A percentile compares a stretch with the other conserved stretches of the same genome.
Evolutionary conservation across 805 yeast genomes (phyloP).

Genomic region (Ogataea populi-albae): DNA sequence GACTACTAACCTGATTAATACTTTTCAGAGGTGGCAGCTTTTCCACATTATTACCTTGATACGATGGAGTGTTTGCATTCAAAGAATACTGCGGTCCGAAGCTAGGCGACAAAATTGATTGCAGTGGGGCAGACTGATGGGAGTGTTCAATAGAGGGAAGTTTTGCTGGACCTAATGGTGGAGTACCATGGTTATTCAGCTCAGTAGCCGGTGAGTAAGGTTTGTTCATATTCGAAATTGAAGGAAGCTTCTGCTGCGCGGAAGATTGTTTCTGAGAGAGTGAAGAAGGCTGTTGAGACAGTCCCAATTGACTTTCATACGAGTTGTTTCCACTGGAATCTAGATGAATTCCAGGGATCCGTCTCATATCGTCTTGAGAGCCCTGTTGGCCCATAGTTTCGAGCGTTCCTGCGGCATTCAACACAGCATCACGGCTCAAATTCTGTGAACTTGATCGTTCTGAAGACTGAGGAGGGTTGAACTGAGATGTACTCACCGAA

Average conservation of each 20-base stretch:
- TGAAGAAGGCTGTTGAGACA: slow-evolving; percentile 11
- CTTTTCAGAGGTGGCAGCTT: slow-evolving; percentile 25
- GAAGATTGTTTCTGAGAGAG: slow-evolving; percentile 12
- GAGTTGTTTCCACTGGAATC: slow-evolving; percentile 19
- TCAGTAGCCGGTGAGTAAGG: slow-evolving; percentile 34
- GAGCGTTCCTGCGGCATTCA: slow-evolving; percentile 40
- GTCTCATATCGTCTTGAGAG: slow-evolving; percentile 23
- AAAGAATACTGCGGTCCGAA: slow-evolving; percentile 33
- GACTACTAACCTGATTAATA: slow-evolving; percentile 5
- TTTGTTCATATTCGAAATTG: slow-evolving; percentile 23
- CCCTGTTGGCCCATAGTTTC: slow-evolving; percentile 37
- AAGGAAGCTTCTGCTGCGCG: slow-evolving; percentile 24
- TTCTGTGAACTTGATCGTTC: slow-evolving; percentile 31
- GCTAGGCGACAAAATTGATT: slow-evolving; percentile 28
- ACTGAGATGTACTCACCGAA: slow-evolving; percentile 26
- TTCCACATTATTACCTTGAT: slow-evolving; percentile 13
- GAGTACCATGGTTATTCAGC: slow-evolving; percentile 23
- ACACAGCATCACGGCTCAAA: slow-evolving; percentile 31
- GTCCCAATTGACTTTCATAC: slow-evolving; percentile 10
- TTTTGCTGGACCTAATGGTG: slow-evolving; percentile 26
- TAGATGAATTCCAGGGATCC: slow-evolving; percentile 33
- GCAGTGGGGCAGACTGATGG: slow-evolving; percentile 21
- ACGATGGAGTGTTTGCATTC: slow-evolving; percentile 13
- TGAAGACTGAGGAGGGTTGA: slow-evolving; percentile 40
- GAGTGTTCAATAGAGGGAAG: slow-evolving; percentile 20